A percentile compares a stretch with the other conserved stretches of the same genome.
Conservation (phyloP, 768 basidiomycete genomes). For the Chalciporus piperatus region DNA sequence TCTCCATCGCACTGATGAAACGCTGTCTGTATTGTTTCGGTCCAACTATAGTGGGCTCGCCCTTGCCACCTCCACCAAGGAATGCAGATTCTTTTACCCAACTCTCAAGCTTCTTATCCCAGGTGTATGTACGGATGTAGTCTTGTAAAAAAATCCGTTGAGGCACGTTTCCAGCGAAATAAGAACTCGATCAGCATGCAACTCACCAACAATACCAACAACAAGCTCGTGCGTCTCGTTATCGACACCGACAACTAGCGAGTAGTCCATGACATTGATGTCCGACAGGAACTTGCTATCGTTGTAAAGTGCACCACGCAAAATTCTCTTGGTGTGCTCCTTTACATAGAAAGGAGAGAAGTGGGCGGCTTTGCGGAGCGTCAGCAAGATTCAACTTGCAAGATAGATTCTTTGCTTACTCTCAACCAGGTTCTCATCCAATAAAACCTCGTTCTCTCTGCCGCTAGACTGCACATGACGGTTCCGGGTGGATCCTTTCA, state of each 20-base stretch:
- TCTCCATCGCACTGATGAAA: slow-evolving; percentile 84
- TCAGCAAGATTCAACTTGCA: slow-evolving; percentile 1
- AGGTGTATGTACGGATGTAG: slow-evolving; percentile 93
- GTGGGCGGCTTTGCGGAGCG: slow-evolving; percentile 61
- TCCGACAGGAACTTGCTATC: slow-evolving; percentile 94
- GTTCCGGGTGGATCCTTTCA: slow-evolving; percentile 95
- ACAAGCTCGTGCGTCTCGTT: slow-evolving; percentile 86
- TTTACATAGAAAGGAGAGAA: slow-evolving; percentile 88
- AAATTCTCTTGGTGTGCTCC: slow-evolving; percentile 93
- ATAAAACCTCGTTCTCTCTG: slow-evolving; percentile 85
- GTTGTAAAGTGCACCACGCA: slow-evolving; percentile 87
- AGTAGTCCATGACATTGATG: slow-evolving; percentile 98
- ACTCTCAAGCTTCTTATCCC: slow-evolving; percentile 98
- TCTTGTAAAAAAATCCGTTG: slow-evolving; percentile 43
- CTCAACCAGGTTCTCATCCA: slow-evolving; percentile 96
- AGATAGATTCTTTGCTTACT: slow-evolving; percentile 43
- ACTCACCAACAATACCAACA: slow-evolving; percentile 92
- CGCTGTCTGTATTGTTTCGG: slow-evolving; percentile 92
- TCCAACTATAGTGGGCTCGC: slow-evolving; percentile 95
- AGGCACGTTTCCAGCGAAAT: slow-evolving; percentile 5
- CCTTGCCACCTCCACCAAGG: slow-evolving; percentile 75
- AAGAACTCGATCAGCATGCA: not conserved
- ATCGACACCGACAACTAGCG: slow-evolving; percentile 94
- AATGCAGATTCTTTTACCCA: slow-evolving; percentile 97
- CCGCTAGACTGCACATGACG: slow-evolving; percentile 90